A percentile compares a stretch with the other conserved stretches of the same genome.
Conservation (phyloP, 345 rosid species). For the Pistacia vera region DNA sequence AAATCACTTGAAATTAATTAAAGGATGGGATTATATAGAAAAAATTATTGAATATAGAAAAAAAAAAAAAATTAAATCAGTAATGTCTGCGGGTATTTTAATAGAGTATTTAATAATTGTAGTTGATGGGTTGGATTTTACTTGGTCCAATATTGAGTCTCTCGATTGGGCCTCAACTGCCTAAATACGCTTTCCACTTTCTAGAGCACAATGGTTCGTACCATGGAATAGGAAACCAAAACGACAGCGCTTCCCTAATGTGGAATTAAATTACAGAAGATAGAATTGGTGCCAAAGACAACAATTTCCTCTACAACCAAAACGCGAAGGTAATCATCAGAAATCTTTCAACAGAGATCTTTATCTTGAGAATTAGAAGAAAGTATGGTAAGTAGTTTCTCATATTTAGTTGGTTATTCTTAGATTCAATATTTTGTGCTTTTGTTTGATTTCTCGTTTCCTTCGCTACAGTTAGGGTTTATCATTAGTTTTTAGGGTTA, state of each 20-base stretch:
- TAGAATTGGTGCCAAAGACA: not conserved
- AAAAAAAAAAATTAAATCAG: too few relatives aligned
- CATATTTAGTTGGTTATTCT: not conserved
- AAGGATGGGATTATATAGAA: too few relatives aligned
- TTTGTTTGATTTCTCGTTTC: not conserved
- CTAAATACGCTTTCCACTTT: not conserved
- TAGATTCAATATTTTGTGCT: not conserved
- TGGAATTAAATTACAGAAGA: not conserved
- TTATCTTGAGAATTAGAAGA: slow-evolving; percentile 7
- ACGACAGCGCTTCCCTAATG: not conserved
- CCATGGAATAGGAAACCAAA: not conserved
- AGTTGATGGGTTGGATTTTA: not conserved
- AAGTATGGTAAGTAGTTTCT: slow-evolving; percentile 6
- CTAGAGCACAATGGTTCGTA: not conserved
- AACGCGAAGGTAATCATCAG: not conserved
- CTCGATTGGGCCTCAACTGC: not conserved
- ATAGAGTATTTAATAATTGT: too few relatives aligned
- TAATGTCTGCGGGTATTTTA: too few relatives aligned
- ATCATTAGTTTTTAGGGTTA: not conserved
- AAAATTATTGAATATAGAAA: too few relatives aligned
- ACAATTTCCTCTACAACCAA: not conserved
- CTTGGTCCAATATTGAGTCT: not conserved
- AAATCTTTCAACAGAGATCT: not conserved
- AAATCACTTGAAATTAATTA: too few relatives aligned
- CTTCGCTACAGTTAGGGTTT: not conserved